Evolutionary conservation across 192 early-diverging fungal species (phyloP), one percentile per base, ranked within the genome.

Genomic region (Coemansia sp.): DNA sequence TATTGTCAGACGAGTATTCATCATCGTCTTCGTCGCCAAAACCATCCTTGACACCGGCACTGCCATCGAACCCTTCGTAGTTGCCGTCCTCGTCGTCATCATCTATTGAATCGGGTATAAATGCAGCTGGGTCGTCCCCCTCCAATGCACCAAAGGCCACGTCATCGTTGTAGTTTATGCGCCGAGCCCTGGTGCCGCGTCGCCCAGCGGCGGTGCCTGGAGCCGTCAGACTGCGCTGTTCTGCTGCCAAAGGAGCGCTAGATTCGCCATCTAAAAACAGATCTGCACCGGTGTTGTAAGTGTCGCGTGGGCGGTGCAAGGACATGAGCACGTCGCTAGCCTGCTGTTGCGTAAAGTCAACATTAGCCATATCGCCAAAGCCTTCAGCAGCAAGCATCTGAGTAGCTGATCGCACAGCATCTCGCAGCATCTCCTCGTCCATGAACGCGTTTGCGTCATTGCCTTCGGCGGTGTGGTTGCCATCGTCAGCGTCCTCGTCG

Each of bases 321-420:
- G 25, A 30, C 9, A 26, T 27, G 14, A 15, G 21, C 19, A 25
- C 31, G 26, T 8, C 36, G 8, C 18, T 31, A 5, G 54, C 17
- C 40, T 57, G 54, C 6, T 35, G 51, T 33, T 69, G 62, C 35
- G 63, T 35, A 15, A 59, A 42, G 19, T 65, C 62, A 18, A 77
- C 65, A 58, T 65, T 38, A 1, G 68, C 51, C 62, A 65, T 69
- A 35, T 53, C 56, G 3, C 58, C 66, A 14, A 69, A 27, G 5
- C 73, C 72, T 35, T 68, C 65, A 19, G 72, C 65, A 13, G 62
- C 65, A 17, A 76, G 51, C 72, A 68, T 77, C 17, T 65, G 62
- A 8, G 54, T 33, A 0, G 62, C 66, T 4, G 62, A 69, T 1
- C 62, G 60, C 14, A 69, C 54, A 14, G 73, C 73, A 5, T 50